Conservation (phyloP, 345 rosid species). For the Kandelia obovata region DNA sequence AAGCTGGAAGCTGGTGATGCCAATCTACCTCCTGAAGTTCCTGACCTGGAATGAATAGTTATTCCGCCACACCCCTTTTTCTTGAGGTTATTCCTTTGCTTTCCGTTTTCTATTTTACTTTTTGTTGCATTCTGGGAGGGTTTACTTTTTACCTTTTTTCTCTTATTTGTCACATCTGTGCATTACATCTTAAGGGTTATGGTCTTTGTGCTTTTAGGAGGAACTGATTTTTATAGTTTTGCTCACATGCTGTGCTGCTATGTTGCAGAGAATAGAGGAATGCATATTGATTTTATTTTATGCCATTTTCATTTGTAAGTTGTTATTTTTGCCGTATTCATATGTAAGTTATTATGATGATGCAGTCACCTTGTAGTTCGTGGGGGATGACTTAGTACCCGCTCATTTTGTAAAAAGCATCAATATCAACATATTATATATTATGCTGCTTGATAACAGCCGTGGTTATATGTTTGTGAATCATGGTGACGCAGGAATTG, state of each 20-base stretch:
- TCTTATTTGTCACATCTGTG: background rate
- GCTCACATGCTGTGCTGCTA: no score
- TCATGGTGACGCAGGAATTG: no score
- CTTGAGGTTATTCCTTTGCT: slow-evolving; percentile 3
- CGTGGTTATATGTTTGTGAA: no score
- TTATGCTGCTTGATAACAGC: no score
- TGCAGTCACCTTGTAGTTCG: background rate
- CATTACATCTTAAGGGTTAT: background rate
- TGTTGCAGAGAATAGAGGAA: background rate
- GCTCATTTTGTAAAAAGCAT: background rate
- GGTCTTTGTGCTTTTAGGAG: no score
- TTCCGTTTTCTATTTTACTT: background rate
- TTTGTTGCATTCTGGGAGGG: background rate
- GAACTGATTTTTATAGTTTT: no score
- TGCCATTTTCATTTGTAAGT: no score
- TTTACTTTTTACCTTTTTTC: background rate
- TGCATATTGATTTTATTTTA: background rate
- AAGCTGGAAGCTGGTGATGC: slow-evolving; percentile 27
- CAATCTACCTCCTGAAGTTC: slow-evolving; percentile 10
- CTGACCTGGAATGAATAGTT: slow-evolving; percentile 4
- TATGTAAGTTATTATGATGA: no score
- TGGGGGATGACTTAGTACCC: background rate
- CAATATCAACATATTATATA: no score
- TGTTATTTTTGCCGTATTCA: no score
- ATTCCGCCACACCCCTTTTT: no score